These are phyloP conservation scores for Salix udensis DNA, from an alignment of 345 rosid genomes.

Conservation along the genomic window DNA sequence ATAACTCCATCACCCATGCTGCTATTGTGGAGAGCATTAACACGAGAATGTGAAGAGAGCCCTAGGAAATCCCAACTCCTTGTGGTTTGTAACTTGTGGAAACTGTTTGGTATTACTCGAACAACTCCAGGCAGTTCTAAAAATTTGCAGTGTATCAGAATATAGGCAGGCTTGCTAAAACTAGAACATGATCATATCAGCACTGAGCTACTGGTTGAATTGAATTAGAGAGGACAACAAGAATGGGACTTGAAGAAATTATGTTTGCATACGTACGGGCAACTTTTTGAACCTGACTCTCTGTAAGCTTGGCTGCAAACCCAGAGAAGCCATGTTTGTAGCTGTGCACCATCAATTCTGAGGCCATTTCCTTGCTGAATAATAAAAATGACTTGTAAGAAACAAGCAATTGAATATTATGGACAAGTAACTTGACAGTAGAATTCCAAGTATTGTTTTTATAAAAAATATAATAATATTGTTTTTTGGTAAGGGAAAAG, in stretches of 20 bases:
- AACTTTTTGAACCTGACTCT: slow-evolving; percentile 50
- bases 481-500: no score
- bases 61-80: slow-evolving; percentile 62
- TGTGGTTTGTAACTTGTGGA: slow-evolving; percentile 55
- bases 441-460: no score
- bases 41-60: slow-evolving; percentile 36
- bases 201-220: no score
- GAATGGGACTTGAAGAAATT: no score
- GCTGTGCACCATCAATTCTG: slow-evolving; percentile 54
- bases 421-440: no score
- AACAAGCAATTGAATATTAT: no score
- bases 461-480: no score
- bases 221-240: no score
- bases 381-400: slow-evolving; percentile 5
- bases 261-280: slow-evolving; percentile 31
- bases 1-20: slow-evolving; percentile 62
- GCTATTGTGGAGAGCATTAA: slow-evolving; percentile 37
- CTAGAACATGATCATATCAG: not conserved
- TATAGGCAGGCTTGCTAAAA: no score
- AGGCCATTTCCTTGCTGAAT: slow-evolving; percentile 52
- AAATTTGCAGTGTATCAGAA: no score
- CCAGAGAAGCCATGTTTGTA: slow-evolving; percentile 75
- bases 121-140: slow-evolving; percentile 56
- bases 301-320: slow-evolving; percentile 65
- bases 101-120: slow-evolving; percentile 46